Evolutionary conservation across 495 filamentous ascomycete species (phyloP), one percentile per base, ranked within the genome.

Genomic region (Rhypophila decipiens): DNA sequence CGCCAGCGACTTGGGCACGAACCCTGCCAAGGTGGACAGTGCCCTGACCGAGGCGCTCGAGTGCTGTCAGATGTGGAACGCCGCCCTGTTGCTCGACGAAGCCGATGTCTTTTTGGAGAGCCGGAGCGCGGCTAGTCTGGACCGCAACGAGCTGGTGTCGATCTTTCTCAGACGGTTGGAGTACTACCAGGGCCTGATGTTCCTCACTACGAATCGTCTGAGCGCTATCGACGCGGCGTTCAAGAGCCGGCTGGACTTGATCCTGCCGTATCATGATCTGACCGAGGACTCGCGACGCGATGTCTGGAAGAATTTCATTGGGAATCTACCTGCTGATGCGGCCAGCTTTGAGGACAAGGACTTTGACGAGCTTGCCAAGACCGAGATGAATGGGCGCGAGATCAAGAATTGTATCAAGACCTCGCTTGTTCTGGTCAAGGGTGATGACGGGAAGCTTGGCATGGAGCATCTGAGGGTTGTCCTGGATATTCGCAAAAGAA

Each of bases 81-180:
- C 63, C 9, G 54, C 73, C 5, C 46, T 76, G 1, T 60, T 76
- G 4, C 23, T 55, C 8, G 67, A 74, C 49, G 65, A 71, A 49
- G 70, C 63, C 4, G 70, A 73, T 50, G 59, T 65, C 13, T 72
- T 65, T 50, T 55, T 73, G n/a, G n/a, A n/a, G n/a, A 48, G 76
- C 52, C 72, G n/a, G 58, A 71, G 49, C 12, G 12, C 18, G 17
- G 79, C n/a, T 12, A 42, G 29, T 2, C 47, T 69, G 45, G 56
- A 58, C 22, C 55, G 69, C 11, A 73, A 71, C 42, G 62, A 58
- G 33, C 57, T 73, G 4, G 68, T 73, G 9, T 66, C 65, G 36
- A 61, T 75, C 33, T 76, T 76, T 44, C 63, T 76, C 24, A 61
- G 73, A 23, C 64, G 68, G 51, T 56, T 78, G 1, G 73, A 78